phyloP scores from a whole-genome alignment of 1,284 basidiomycete genomes.

The Apiotrichum mycotoxinovorans region DNA sequence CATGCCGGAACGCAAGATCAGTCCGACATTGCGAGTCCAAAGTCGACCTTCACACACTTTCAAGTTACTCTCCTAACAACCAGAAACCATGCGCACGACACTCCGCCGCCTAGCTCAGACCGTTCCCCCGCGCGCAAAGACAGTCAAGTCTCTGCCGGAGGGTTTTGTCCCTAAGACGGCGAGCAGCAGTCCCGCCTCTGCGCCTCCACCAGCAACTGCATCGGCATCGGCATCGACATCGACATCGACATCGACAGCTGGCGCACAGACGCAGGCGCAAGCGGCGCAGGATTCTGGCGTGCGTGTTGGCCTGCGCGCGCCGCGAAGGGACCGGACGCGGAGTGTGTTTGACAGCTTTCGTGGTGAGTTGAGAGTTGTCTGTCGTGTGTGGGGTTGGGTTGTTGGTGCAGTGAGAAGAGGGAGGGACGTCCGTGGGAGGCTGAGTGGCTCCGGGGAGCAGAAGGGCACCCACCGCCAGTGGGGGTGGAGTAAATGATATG shows the following conservation, averaged over 20 bases:
- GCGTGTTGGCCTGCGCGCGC: slow-evolving; percentile 1
- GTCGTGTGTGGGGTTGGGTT: neutral
- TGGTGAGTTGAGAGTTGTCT: slow-evolving; percentile 1
- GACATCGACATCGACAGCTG: neutral
- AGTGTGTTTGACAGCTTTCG: slow-evolving; percentile 11
- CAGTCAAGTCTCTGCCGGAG: neutral
- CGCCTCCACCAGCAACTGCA: no score
- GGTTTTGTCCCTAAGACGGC: neutral
- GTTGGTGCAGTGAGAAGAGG: neutral
- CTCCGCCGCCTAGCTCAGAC: neutral
- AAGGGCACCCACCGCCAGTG: no score
- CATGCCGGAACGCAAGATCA: no score
- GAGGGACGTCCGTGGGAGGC: neutral
- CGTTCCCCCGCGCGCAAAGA: neutral
- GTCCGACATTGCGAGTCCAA: neutral
- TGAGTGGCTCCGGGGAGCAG: no score
- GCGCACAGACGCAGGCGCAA: neutral
- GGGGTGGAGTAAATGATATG: no score
- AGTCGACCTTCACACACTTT: no score
- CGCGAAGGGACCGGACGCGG: slow-evolving; percentile 6
- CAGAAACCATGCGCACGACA: neutral
- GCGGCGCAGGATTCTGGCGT: neutral
- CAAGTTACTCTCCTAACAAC: neutral
- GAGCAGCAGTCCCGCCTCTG: neutral
- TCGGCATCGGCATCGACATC: neutral